Conservation (phyloP, 495 filamentous ascomycete genomes). For the Penicillium silybi region DNA sequence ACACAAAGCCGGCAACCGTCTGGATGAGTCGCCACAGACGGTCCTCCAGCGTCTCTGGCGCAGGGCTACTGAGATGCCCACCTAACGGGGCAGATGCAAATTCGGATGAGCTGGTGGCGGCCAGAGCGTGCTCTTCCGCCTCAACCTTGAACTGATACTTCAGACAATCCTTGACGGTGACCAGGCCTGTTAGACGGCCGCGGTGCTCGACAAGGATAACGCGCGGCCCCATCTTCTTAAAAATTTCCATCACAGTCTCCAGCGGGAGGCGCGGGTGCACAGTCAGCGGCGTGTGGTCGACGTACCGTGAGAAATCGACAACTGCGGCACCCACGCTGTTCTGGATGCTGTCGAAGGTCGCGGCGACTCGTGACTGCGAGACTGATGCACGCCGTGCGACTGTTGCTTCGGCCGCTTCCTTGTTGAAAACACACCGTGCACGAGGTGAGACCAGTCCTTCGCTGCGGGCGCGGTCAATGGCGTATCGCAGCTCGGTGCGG, state of each 20-base stretch:
- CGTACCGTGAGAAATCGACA: constrained; percentile 82
- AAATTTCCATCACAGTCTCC: constrained; percentile 98
- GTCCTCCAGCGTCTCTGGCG: constrained; percentile 51
- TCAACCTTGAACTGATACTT: constrained; percentile 98
- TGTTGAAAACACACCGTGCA: constrained; percentile 74
- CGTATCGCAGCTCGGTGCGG: constrained; percentile 87
- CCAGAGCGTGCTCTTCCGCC: constrained; percentile 70
- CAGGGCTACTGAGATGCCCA: constrained; percentile 25
- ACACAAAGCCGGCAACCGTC: constrained; percentile 34
- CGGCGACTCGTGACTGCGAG: constrained; percentile 37
- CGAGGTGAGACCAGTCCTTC: constrained; percentile 65
- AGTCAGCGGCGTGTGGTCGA: constrained; percentile 85
- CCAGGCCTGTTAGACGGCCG: constrained; percentile 74
- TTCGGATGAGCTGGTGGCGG: constrained; percentile 44
- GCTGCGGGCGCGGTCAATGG: constrained; percentile 78
- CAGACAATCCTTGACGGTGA: constrained; percentile 95
- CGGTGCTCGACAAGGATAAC: constrained; percentile 91
- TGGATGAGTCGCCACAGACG: constrained; percentile 65
- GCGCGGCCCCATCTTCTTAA: constrained; percentile 95
- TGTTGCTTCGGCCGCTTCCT: constrained; percentile 48
- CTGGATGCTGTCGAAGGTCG: constrained; percentile 63
- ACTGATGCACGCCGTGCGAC: constrained; percentile 34
- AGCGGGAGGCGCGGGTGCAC: constrained; percentile 89
- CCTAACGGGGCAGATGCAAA: constrained; percentile 22
- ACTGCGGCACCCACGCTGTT: constrained; percentile 51